Evolutionary conservation across 1,284 basidiomycete species (phyloP), one percentile per base, ranked within the genome.

Genomic region (Ganoderma resinaceum): DNA sequence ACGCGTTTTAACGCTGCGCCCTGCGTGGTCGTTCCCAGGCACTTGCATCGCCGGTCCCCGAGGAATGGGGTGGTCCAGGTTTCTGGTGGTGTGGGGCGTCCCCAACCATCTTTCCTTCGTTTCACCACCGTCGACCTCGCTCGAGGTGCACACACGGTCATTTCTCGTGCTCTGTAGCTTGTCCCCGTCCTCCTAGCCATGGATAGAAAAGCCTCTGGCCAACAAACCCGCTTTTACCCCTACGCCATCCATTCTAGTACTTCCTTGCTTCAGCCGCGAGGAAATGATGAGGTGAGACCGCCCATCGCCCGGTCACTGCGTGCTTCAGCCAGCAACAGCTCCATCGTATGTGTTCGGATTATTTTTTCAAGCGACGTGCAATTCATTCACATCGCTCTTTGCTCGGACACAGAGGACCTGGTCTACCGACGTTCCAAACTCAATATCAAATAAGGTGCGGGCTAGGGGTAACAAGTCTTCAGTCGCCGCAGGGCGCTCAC

Each of bases 371-470:
- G 20, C 11, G 9, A n/a, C 20, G 11, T 62, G 20, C 2, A 5
- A 7, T 4, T 29, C 29, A 8, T 53, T 63, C 23, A 63, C 52
- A 7, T 35, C n/a, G 31, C 35, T 60, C 1, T 37, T 29, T 16
- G 37, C 23, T 12, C 35, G 43, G 33, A 16, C 49, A 26, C 52
- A 68, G 66, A 59, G 43, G 23, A 63, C 40, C 37, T 35, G 40
- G 61, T 73, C 74, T 71, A 49, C 76, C 12, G 61, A 63, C 35
- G 67, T 73, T 16, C 60, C 70, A 14, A 76, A 72, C 4, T 80
- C 86, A 23, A 81, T 88, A 68, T 84, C 85, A 35, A 82, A 88
- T 75, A 87, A 88, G 80, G 86, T 80, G 68, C 46, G 60, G 23
- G 40, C 31, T 33, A 29, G 33, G 33, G 20, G 26, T 33, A 12